Evolutionary conservation across 768 basidiomycete genomes (phyloP).

Genomic region (Lentinula raphanica): DNA sequence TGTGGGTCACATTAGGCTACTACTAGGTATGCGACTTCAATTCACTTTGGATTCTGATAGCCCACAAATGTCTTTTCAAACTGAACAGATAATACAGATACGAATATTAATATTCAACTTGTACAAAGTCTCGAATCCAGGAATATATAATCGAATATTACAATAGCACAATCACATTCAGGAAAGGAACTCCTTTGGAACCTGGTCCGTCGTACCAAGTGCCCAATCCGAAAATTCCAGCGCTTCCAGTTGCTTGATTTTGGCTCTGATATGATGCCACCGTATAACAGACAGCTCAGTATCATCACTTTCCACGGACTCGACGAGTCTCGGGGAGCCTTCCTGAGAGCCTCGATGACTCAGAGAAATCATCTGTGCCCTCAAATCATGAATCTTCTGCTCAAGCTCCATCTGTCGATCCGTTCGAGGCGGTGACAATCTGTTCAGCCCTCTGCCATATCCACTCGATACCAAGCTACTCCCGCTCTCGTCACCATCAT

Average conservation of each 20-base stretch:
- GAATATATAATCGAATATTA: too few relatives aligned
- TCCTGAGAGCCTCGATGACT: neutral
- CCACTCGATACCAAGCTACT: neutral
- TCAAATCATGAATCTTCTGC: constrained; percentile 4
- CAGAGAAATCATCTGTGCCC: neutral
- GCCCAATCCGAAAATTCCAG: constrained; percentile 3
- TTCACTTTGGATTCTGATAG: too few relatives aligned
- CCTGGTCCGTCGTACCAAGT: neutral
- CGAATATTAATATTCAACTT: too few relatives aligned
- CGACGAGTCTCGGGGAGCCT: neutral
- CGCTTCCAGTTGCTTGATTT: neutral
- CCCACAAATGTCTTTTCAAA: too few relatives aligned
- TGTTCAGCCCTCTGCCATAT: neutral
- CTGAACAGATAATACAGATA: too few relatives aligned
- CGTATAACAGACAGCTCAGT: neutral
- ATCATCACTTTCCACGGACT: neutral
- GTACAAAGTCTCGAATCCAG: too few relatives aligned
- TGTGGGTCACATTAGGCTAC: too few relatives aligned
- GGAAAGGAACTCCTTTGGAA: neutral
- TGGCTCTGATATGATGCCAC: neutral
- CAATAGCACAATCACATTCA: too few relatives aligned
- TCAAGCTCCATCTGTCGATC: constrained; percentile 6
- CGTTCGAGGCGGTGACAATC: constrained; percentile 1
- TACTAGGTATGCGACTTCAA: too few relatives aligned
- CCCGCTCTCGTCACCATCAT: neutral